Base-by-base conservation (phyloP, 352 stramenopile species). In the Phytophthora tentaculata region DNA sequence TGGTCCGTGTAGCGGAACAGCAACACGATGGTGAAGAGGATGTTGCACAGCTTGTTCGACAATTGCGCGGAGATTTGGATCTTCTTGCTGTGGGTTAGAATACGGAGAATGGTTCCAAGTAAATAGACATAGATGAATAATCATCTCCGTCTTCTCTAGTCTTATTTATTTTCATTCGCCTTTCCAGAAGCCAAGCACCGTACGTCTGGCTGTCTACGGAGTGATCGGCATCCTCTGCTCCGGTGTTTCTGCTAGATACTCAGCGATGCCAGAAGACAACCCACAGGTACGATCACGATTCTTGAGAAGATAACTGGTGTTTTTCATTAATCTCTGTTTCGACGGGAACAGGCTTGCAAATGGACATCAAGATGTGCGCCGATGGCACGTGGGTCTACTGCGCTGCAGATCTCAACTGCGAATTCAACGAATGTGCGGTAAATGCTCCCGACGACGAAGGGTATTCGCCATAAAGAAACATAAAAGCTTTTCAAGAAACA, bases 301-400 rank as follows among this genome's bases (percentile, higher is more conserved):
- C 17, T 26, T 16, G 10, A 55, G 24, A 39, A n/a, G 8, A 59
- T 54, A n/a, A n/a, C n/a, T n/a, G n/a, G n/a, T 35, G 6, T 55
- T 48, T 54, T 17, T 17, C 24, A 16, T 1, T 49, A 16, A 28
- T 19, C 4, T 51, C 37, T 22, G 22, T 16, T 23, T 22, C 5
- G 19, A 24, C 57, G 9, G 20, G 35, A 58, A 1, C 24, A 92
- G 84, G 69, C 71, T 12, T 92, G 84, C 57, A 43, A 75, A 49
- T 90, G 80, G 81, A 89, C 57, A 61, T 90, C 51, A 81, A 79
- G 49, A 73, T 92, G 35, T 92, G 84, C 23, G 65, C 53, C 26
- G 81, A 92, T 61, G 81, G 81, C 51, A 89, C 81, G 55, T 92
- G 84, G 84, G 80, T 89, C 16, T 88, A 90, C 41, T 73, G 81